Evolutionary conservation across 345 rosid species (phyloP), one percentile per base, ranked within the genome.

Genomic region (Melaleuca alternifolia): DNA sequence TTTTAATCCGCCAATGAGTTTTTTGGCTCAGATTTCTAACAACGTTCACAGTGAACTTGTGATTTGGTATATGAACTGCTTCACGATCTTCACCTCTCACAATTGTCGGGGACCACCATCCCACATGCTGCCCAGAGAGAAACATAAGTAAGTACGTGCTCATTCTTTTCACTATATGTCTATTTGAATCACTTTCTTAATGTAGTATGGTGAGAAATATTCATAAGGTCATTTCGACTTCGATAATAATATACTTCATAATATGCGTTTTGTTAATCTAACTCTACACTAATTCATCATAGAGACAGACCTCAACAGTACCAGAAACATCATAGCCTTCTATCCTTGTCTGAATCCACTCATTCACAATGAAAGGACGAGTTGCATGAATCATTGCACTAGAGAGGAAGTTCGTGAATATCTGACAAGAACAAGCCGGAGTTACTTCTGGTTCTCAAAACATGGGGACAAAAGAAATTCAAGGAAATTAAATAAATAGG

Each of bases 81-180:
- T 97, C 99, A 48, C 98, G 98, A 89, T 97, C 98, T 89, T 97
- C 98, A 77, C 97, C 99, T 91, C 98, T 94, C 89, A 97, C 93
- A 79, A 97, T 87, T 88, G 99, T 97, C 59, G 98, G 98, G 57
- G 98, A 96, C 99, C 99, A 97, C 98, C 99, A 97, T 86, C 99
- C 98, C 48, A 97, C 98, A 57, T 92, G 95, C 98, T 97, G 93
- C 37, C 52, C 44, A 54, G n/a, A 41, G 53, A 53, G 46, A 86
- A 30, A 52, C 57, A 52, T 53, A 83, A 83, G 50, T 28, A 51
- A 50, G 52, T 30, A 48, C 50, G 37, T 26, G 41, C 84, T 71
- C 48, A 37, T 71, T 37, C 24, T 71, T 50, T 59, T 51, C 13
- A 30, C 23, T 83, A 51, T 7, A 54, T 20, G 46, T 71, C 81